These are phyloP conservation scores for Stachybotrys chartarum DNA, from an alignment of 2,329 filamentous ascomycete species.

Conservation along the genomic window DNA sequence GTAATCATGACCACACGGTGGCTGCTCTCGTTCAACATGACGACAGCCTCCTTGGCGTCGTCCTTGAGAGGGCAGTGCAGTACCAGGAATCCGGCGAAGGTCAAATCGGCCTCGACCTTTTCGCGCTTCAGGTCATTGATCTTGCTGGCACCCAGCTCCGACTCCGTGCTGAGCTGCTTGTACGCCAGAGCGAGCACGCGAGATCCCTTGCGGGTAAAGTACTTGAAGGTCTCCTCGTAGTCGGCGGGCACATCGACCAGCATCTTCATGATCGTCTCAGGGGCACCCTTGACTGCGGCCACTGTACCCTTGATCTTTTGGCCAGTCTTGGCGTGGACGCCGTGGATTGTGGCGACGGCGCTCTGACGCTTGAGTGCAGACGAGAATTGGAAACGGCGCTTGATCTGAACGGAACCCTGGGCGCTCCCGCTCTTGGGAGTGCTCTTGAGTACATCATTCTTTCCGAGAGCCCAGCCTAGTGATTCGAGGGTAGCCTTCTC, in stretches of 20 bases:
- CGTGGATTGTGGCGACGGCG: slow-evolving; percentile 77
- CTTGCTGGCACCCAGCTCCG: slow-evolving; percentile 72
- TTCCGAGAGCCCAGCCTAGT: slow-evolving; percentile 87
- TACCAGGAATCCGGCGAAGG: slow-evolving; percentile 92
- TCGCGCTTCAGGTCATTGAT: slow-evolving; percentile 95
- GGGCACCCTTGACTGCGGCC: slow-evolving; percentile 91
- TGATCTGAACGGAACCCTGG: slow-evolving; percentile 78
- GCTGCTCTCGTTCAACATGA: slow-evolving; percentile 97
- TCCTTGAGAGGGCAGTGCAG: slow-evolving; percentile 94
- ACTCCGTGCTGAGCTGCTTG: slow-evolving; percentile 78
- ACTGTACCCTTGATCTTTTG: slow-evolving; percentile 80
- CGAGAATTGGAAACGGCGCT: slow-evolving; percentile 96
- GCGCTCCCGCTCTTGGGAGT: slow-evolving; percentile 31
- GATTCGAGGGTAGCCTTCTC: slow-evolving; percentile 90
- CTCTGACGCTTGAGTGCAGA: slow-evolving; percentile 94
- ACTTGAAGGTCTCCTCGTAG: slow-evolving; percentile 97
- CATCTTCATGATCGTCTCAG: slow-evolving; percentile 95
- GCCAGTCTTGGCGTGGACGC: slow-evolving; percentile 63
- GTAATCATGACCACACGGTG: slow-evolving; percentile 99
- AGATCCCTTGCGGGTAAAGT: slow-evolving; percentile 92
- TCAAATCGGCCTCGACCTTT: slow-evolving; percentile 75
- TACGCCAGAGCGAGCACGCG: slow-evolving; percentile 91
- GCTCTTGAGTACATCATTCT: slow-evolving; percentile 74
- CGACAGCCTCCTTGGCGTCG: slow-evolving; percentile 86
- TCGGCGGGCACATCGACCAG: slow-evolving; percentile 72